These are phyloP conservation scores for Monosporascus sp. DNA, from an alignment of 2,329 filamentous ascomycete genomes.

Conservation along the genomic window DNA sequence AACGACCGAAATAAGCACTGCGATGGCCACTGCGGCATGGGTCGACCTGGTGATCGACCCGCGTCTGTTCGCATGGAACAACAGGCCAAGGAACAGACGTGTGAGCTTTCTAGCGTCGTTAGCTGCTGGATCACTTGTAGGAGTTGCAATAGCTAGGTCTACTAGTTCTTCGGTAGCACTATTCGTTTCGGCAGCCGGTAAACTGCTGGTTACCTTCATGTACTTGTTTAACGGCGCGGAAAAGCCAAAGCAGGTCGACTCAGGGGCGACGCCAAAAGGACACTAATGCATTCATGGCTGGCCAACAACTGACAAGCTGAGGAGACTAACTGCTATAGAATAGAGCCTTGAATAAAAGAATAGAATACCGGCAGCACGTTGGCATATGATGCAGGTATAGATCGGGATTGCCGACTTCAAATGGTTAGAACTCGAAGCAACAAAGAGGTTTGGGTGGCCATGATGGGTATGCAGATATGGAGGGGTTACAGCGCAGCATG, in stretches of 20 bases:
- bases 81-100: conserved; percentile 45
- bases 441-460: no score
- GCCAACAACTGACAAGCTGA: not conserved
- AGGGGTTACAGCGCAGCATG: no score
- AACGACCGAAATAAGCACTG: conserved; percentile 58
- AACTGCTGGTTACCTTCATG: conserved; percentile 39
- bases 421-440: no score
- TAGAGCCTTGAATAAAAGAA: no score
- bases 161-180: conserved; percentile 39
- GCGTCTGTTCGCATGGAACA: conserved; percentile 39
- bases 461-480: no score
- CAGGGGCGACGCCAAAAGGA: conserved; percentile 4
- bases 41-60: conserved; percentile 55
- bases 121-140: conserved; percentile 43
- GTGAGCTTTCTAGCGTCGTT: conserved; percentile 44
- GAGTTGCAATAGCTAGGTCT: conserved; percentile 43
- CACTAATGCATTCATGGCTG: no score
- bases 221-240: conserved; percentile 38
- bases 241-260: conserved; percentile 16
- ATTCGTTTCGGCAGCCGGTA: conserved; percentile 39
- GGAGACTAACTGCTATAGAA: no score
- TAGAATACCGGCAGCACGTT: no score
- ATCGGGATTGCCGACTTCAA: no score
- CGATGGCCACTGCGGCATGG: conserved; percentile 61
- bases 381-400: no score